Conservation (phyloP, 306 rosid genomes). For the Cicer judaicum region DNA sequence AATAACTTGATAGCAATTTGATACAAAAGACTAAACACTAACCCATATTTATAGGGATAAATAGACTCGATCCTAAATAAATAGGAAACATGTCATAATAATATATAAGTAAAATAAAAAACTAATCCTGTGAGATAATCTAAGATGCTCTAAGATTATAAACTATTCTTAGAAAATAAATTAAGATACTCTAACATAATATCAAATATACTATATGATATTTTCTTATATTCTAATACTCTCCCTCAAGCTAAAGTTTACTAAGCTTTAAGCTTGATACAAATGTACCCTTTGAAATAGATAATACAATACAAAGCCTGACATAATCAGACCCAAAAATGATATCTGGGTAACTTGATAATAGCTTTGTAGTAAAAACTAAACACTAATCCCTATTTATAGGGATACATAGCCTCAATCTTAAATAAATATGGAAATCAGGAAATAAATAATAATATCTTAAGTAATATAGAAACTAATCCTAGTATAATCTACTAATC, state of each 20-base stretch:
- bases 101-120: background rate
- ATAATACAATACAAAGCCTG: no score
- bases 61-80: background rate
- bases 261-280: no score
- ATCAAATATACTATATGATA: background rate
- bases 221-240: background rate
- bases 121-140: background rate
- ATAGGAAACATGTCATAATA: background rate
- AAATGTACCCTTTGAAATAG: no score
- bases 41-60: background rate
- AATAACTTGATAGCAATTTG: background rate
- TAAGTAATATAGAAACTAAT: background rate
- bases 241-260: no score
- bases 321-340: no score
- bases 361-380: background rate
- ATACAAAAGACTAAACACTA: background rate
- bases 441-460: background rate
- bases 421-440: background rate
- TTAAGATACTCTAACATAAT: background rate
- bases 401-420: background rate
- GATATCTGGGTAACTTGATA: background rate
- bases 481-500: background rate
- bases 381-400: background rate
- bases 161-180: slow-evolving; percentile 6
- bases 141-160: slow-evolving; percentile 6